Evolutionary conservation across 495 filamentous ascomycete species (phyloP).

Genomic region (Daldinia bambusicola): DNA sequence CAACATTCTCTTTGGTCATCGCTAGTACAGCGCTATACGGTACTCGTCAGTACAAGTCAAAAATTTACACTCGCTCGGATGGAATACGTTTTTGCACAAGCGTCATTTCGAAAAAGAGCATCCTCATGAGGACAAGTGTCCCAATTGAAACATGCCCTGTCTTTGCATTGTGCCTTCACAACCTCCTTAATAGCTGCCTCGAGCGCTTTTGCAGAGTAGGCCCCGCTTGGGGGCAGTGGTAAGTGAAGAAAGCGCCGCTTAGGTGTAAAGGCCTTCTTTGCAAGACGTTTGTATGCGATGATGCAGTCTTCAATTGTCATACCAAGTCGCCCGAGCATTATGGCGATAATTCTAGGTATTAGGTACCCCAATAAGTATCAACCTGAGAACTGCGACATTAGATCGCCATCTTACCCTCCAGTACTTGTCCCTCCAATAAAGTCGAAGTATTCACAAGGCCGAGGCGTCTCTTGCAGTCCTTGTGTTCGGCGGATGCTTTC

Average conservation of each 20-base stretch:
- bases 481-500: background rate
- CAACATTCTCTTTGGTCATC: background rate
- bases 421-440: background rate
- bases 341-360: background rate
- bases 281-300: background rate
- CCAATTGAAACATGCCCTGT: background rate
- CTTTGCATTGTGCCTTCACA: background rate
- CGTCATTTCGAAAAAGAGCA: background rate
- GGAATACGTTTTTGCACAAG: background rate
- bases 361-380: background rate
- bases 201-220: background rate
- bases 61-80: background rate
- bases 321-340: background rate
- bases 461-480: background rate
- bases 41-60: background rate
- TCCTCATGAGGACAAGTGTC: background rate
- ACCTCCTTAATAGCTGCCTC: background rate
- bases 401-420: background rate
- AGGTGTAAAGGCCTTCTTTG: background rate
- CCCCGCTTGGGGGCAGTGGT: background rate
- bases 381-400: background rate
- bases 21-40: background rate
- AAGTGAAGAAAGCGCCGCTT: background rate
- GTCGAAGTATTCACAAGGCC: background rate
- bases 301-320: background rate